These are phyloP conservation scores for Botrytis byssoidea DNA, from an alignment of 2,329 filamentous ascomycete species.

Conservation along the genomic window DNA sequence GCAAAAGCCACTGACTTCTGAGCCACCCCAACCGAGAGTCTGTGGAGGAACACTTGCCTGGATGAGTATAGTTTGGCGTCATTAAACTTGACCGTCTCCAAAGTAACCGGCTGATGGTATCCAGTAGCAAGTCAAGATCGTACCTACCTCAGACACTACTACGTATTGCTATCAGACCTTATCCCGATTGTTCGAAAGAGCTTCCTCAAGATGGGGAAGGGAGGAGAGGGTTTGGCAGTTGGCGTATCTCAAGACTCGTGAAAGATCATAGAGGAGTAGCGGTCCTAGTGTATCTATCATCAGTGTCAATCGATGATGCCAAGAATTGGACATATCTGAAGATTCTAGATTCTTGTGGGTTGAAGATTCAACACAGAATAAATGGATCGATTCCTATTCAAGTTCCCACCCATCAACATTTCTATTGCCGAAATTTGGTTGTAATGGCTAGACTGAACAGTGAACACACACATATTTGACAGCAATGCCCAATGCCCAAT, in stretches of 20 bases:
- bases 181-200: neutral
- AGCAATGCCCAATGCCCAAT: constrained; percentile 7
- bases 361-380: neutral
- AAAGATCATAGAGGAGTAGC: neutral
- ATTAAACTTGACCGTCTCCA: neutral
- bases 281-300: neutral
- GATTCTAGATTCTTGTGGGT: neutral
- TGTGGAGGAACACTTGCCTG: neutral
- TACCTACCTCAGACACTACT: neutral
- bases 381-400: neutral
- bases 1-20: neutral
- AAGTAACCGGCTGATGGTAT: neutral
- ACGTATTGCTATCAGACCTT: neutral
- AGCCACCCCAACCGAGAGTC: neutral
- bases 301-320: neutral
- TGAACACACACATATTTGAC: neutral
- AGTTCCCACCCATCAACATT: neutral
- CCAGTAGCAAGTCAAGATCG: constrained; percentile 4
- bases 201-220: neutral
- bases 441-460: neutral
- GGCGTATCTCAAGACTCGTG: neutral
- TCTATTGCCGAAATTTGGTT: neutral
- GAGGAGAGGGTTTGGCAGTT: neutral
- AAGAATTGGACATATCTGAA: neutral
- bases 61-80: constrained; percentile 2